Percentiles rank a stretch among this genome's conserved stretches.
Evolutionary conservation across 345 rosid species (phyloP).

Genomic region (Salix exigua): DNA sequence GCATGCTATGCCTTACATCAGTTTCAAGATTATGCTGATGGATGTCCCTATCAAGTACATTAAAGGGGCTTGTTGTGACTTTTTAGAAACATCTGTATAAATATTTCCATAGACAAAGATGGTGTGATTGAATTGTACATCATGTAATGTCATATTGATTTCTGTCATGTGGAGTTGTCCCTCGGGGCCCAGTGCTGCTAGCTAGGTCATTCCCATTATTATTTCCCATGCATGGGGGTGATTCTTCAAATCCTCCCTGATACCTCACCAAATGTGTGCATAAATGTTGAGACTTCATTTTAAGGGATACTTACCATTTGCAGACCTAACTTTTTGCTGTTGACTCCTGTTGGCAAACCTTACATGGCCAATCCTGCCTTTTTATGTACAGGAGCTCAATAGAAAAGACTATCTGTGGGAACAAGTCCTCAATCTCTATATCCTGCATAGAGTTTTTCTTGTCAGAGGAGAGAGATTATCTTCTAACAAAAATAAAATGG

Average conservation of each 20-base stretch:
- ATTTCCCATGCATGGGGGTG: neutral
- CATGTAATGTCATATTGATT: neutral
- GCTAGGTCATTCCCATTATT: neutral
- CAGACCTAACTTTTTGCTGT: neutral
- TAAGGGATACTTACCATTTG: neutral
- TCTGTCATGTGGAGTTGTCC: neutral
- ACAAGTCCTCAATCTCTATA: neutral
- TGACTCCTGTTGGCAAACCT: neutral
- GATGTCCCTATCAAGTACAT: neutral
- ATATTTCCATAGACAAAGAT: neutral
- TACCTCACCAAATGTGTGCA: neutral
- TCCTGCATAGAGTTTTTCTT: neutral
- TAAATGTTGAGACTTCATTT: neutral
- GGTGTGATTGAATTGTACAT: neutral
- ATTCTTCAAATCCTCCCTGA: neutral
- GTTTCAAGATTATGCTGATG: neutral
- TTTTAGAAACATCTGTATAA: neutral
- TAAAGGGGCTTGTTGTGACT: neutral
- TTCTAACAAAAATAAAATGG: neutral
- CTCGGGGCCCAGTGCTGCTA: neutral
- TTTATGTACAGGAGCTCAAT: neutral
- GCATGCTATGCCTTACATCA: neutral
- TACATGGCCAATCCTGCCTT: neutral
- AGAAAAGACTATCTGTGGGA: neutral
- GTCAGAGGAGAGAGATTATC: neutral